phyloP scores from a whole-genome alignment of 2,329 filamentous ascomycete species.

The Fusarium keratoplasticum region DNA sequence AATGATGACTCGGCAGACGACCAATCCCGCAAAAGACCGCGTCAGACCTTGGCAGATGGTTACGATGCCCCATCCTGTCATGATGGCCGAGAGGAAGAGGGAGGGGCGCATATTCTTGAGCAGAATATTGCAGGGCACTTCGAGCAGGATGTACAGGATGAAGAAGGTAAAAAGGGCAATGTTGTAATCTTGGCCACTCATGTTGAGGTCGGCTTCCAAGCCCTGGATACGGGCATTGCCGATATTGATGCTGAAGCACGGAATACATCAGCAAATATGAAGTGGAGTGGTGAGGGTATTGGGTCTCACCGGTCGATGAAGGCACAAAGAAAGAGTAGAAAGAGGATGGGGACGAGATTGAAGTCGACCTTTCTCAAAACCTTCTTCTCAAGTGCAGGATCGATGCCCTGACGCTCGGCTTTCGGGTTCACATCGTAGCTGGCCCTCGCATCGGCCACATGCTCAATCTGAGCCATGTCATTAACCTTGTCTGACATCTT shows the following conservation, averaged over 20 bases:
- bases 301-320: slow-evolving; percentile 5
- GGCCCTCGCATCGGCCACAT: background rate
- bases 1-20: slow-evolving; percentile 4
- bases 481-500: slow-evolving; percentile 6
- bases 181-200: slow-evolving; percentile 52
- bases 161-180: slow-evolving; percentile 70
- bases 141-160: slow-evolving; percentile 71
- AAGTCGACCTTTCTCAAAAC: slow-evolving; percentile 4
- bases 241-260: slow-evolving; percentile 6
- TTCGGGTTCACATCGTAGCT: slow-evolving; percentile 1
- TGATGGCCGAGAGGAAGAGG: background rate
- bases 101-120: slow-evolving; percentile 25
- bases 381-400: slow-evolving; percentile 1
- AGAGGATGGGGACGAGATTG: slow-evolving; percentile 3
- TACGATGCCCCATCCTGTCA: slow-evolving; percentile 9
- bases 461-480: background rate
- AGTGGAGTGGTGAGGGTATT: background rate
- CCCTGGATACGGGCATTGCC: slow-evolving; percentile 19
- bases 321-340: slow-evolving; percentile 2
- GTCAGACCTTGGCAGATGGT: slow-evolving; percentile 5
- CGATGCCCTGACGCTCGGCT: background rate
- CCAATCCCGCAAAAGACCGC: background rate
- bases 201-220: slow-evolving; percentile 7
- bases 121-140: slow-evolving; percentile 69
- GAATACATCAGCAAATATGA: background rate